Evolutionary conservation across 352 stramenopile genomes (phyloP), one percentile per base, ranked within the genome.

Genomic region (Globisporangium canariense): DNA sequence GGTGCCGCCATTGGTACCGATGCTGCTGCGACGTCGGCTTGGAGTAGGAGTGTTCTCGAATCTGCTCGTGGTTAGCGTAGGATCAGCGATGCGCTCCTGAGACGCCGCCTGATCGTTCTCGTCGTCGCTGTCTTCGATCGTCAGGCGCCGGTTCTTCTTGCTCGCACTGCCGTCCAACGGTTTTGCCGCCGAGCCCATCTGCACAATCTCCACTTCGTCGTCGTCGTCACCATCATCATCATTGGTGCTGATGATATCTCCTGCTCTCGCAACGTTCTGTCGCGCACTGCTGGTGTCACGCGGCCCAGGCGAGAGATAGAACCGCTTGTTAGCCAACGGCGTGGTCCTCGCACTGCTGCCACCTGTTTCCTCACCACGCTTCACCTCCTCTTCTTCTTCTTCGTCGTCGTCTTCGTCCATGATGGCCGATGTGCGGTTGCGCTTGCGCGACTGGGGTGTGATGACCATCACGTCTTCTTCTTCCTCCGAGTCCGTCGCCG

Each of bases 91-190:
- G 63, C 18, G n/a, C 45, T 36, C 18, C 32, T 30, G n/a, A 62
- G 20, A 43, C 13, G 38, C 50, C 20, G 11, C 43, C 10, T 56
- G 43, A 1, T 68, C 46, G 5, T 70, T 62, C 25, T 86, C 75
- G n/a, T 90, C 78, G 59, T 93, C 78, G 40, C 74, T 90, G 22
- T 88, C 76, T n/a, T 81, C 22, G 53, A 90, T 82, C 10, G 73
- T 74, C 25, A 77, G 40, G 13, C 68, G 73, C 58, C 66, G 73
- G 40, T 59, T 66, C 41, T 67, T 69, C 34, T 76, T 80, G 34
- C 57, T 68, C 25, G 58, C 62, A 40, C 71, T 76, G 52, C 68
- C 65, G 16, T 66, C 58, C 30, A 68, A 41, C 32, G 63, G 63
- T 32, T 47, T 71, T 6, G 68, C 61, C 25, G 57, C 38, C 10